These are phyloP conservation scores for Grosmannia serpens DNA, from an alignment of 2,329 filamentous ascomycete genomes.

Conservation along the genomic window DNA sequence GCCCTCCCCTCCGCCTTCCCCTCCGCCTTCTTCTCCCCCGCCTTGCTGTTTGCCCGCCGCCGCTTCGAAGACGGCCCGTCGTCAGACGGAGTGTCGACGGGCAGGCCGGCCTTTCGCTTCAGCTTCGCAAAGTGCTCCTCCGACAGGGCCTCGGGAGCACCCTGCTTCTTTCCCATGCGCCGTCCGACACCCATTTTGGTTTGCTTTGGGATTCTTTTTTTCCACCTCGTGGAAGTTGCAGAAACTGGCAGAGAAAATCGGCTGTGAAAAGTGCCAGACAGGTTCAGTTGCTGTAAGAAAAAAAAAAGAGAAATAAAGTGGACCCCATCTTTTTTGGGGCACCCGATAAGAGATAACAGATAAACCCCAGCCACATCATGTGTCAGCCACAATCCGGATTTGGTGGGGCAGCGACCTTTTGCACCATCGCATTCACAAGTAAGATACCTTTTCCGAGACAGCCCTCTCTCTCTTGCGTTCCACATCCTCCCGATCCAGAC, in stretches of 20 bases:
- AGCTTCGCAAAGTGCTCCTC: slow-evolving; percentile 65
- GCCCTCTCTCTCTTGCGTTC: too few species aligned
- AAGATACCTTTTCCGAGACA: not conserved
- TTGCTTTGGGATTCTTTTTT: not conserved
- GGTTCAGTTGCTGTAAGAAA: not conserved
- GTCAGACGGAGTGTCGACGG: slow-evolving; percentile 43
- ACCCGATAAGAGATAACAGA: slow-evolving; percentile 5
- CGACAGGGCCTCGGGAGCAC: slow-evolving; percentile 69
- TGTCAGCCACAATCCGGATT: not conserved
- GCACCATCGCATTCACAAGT: not conserved
- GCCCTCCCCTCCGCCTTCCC: slow-evolving; percentile 14
- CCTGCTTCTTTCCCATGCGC: slow-evolving; percentile 86
- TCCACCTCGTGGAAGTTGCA: slow-evolving; percentile 14
- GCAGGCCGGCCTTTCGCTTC: slow-evolving; percentile 74
- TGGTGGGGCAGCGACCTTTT: not conserved
- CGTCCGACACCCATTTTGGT: slow-evolving; percentile 69
- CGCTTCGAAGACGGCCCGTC: slow-evolving; percentile 49
- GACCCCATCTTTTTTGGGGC: slow-evolving; percentile 5
- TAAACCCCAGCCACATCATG: not conserved
- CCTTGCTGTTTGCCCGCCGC: slow-evolving; percentile 25
- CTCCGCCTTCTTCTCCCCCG: slow-evolving; percentile 20
- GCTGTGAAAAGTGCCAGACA: not conserved
- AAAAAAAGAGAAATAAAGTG: slow-evolving; percentile 4
- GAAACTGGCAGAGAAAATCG: not conserved
- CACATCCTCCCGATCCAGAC: slow-evolving; percentile 15